Percentiles rank a stretch among this genome's conserved stretches.
Conservation (phyloP, 495 filamentous ascomycete genomes). For the Penicillium antarcticum region DNA sequence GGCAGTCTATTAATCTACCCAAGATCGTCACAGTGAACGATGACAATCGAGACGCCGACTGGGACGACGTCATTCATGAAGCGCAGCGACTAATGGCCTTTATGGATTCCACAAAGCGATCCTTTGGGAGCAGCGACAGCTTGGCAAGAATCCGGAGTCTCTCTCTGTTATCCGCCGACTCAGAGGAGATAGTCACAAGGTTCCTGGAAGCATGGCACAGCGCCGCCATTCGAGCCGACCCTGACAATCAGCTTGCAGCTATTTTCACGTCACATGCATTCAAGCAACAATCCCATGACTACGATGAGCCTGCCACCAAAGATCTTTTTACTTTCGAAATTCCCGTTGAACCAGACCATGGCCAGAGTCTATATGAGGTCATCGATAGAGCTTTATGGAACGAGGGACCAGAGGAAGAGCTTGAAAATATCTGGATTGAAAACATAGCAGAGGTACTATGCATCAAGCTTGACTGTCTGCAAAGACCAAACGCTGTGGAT, state of each 20-base stretch:
- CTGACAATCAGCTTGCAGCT: conserved; percentile 35
- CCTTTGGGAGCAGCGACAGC: conserved; percentile 74
- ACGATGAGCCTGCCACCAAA: conserved; percentile 30
- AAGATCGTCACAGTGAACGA: conserved; percentile 54
- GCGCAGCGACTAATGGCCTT: conserved; percentile 83
- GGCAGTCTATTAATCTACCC: conserved; percentile 56
- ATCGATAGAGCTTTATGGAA: conserved; percentile 67
- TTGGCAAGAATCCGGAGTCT: conserved; percentile 47
- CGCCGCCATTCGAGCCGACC: conserved; percentile 37
- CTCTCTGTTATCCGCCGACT: conserved; percentile 26
- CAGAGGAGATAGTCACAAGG: conserved; percentile 27
- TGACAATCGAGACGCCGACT: conserved; percentile 32
- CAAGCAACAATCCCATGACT: conserved; percentile 30
- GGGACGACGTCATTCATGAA: conserved; percentile 48
- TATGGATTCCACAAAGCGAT: conserved; percentile 69
- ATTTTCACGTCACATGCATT: conserved; percentile 41
- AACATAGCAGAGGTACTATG: conserved; percentile 65
- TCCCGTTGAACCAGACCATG: conserved; percentile 35
- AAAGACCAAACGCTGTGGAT: conserved; percentile 46
- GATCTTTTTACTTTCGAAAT: conserved; percentile 42
- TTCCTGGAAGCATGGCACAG: conserved; percentile 43
- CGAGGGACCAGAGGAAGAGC: conserved; percentile 43
- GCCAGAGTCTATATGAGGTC: conserved; percentile 67
- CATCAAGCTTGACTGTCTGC: conserved; percentile 51
- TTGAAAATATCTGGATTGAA: conserved; percentile 54